Evolutionary conservation across 163 green algal genomes (phyloP).

Genomic region (Chloromonas sp.): DNA sequence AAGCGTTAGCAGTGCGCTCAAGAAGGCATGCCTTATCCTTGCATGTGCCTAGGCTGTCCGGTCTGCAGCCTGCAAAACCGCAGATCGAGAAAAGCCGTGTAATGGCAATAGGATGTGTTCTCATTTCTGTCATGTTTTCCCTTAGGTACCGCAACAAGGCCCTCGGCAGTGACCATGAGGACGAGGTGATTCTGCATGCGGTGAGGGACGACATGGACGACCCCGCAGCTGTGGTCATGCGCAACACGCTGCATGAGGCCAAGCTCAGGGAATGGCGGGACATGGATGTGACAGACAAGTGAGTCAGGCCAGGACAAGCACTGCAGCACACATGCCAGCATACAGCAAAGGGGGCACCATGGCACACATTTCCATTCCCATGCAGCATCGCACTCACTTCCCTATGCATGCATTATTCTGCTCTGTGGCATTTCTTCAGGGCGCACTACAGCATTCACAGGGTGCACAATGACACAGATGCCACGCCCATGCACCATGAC

Average conservation of each 20-base stretch:
- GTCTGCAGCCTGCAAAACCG: too few species aligned
- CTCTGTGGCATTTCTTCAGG: too few species aligned
- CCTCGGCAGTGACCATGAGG: slow-evolving; percentile 32
- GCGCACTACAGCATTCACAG: too few species aligned
- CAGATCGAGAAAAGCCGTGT: background rate
- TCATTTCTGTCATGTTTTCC: background rate
- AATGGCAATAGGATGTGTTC: background rate
- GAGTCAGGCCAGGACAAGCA: background rate
- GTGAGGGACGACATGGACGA: slow-evolving; percentile 36
- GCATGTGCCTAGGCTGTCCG: too few species aligned
- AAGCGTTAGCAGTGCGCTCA: background rate
- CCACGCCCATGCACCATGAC: too few species aligned
- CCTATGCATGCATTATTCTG: too few species aligned
- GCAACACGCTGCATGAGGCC: slow-evolving; percentile 35
- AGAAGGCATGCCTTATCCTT: background rate
- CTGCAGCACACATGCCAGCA: background rate
- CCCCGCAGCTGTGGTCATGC: slow-evolving; percentile 30
- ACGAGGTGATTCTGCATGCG: slow-evolving; percentile 25
- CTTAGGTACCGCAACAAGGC: slow-evolving; percentile 29
- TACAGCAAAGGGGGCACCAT: too few species aligned
- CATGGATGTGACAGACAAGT: slow-evolving; percentile 36
- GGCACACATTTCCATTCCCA: too few species aligned
- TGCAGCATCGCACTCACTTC: too few species aligned
- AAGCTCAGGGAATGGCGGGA: slow-evolving; percentile 44
- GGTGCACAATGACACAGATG: too few species aligned